Evolutionary conservation across 768 basidiomycete species (phyloP), one percentile per base, ranked within the genome.

Genomic region (Rhizopogon vulgaris): DNA sequence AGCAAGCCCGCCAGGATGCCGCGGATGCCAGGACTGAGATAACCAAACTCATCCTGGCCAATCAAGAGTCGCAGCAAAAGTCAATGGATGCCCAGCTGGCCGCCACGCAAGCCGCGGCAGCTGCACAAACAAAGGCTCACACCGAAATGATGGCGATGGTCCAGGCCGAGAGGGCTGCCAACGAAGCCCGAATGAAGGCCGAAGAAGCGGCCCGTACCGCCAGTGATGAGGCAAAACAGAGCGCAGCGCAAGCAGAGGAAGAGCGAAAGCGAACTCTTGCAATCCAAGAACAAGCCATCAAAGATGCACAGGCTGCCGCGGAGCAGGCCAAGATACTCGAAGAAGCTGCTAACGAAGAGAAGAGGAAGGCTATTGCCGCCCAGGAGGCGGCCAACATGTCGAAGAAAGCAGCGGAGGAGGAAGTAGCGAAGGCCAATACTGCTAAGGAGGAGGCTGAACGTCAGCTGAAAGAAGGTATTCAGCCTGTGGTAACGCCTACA

Each of bases 401-500:
- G 9, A 50, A 49, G 3, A 51, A 54, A 15, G 25, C 38, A 3
- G 63, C 63, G 1, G 47, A 46, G 1, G 59, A 63, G 25, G 59
- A 60, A n/a, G 24, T 49, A 1, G n/a, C 7, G 27, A 52, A 36
- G 6, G 58, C 61, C 0, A n/a, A 24, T 0, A 41, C 41, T 18
- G 57, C 53, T 1, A 54, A 47, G 43, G 18, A 52, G 24, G 61
- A 65, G 1, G 61, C 56, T 2, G 59, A 65, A 36, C 52, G 41
- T 9, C 41, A 39, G 6, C 27, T 60, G 47, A 63, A 56, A 49
- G 52, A 66, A 25, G 64, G 62, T 5, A 61, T 65, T 3, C 65
- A 64, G 39, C 64, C 62, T 4, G 52, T 61, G 14, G 60, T 60
- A 18, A 58, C 48, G 6, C 67, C 66, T 3, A 48, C 61, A 3